A percentile compares a stretch with the other conserved stretches of the same genome.
Conservation (phyloP, 2,329 filamentous ascomycete genomes). For the Alternaria dauci region DNA sequence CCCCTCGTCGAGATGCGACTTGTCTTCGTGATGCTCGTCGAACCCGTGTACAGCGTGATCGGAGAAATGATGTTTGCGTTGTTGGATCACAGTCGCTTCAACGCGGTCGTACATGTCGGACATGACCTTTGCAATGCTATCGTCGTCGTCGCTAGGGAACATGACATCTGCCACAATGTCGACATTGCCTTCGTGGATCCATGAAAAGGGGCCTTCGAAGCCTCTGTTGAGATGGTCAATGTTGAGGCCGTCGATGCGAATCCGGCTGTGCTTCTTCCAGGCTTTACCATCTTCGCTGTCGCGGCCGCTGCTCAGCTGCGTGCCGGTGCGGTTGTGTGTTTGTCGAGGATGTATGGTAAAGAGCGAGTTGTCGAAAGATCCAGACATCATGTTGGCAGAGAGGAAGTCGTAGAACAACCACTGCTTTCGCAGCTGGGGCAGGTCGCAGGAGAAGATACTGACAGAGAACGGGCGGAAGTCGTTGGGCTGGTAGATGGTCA, state of each 20-base stretch:
- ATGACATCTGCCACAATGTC: constrained; percentile 96
- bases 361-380: constrained; percentile 91
- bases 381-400: constrained; percentile 94
- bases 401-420: constrained; percentile 99
- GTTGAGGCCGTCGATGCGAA: constrained; percentile 90
- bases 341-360: constrained; percentile 97
- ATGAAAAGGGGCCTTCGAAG: constrained; percentile 91
- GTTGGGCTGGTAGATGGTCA: constrained; percentile 89
- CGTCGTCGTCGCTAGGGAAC: constrained; percentile 87
- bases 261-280: constrained; percentile 95
- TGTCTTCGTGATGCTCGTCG: constrained; percentile 34
- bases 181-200: constrained; percentile 97
- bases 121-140: constrained; percentile 91
- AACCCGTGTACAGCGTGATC: constrained; percentile 45
- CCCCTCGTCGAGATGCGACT: constrained; percentile 17
- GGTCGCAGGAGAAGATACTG: constrained; percentile 94
- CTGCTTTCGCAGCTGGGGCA: constrained; percentile 90
- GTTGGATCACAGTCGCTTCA: constrained; percentile 87
- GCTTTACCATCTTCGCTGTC: constrained; percentile 71
- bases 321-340: constrained; percentile 78
- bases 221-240: constrained; percentile 96
- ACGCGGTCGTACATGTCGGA: constrained; percentile 97
- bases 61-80: constrained; percentile 61
- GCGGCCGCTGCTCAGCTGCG: constrained; percentile 63
- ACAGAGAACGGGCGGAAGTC: constrained; percentile 94